Evolutionary conservation across 1,284 basidiomycete genomes (phyloP).

Genomic region (Ceratobasidium sp.): DNA sequence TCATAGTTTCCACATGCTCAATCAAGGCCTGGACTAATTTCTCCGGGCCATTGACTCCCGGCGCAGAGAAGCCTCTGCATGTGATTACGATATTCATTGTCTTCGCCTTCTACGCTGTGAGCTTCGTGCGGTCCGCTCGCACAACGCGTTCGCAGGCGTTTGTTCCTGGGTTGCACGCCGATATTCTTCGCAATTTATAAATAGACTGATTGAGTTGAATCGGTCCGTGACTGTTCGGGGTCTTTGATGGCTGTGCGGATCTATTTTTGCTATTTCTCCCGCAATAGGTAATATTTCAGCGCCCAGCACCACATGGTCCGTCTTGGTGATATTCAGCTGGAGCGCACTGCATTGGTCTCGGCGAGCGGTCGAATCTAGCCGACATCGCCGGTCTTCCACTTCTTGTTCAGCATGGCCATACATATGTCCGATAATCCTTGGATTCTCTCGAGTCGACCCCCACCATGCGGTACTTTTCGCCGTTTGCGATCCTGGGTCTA

Average conservation of each 20-base stretch:
- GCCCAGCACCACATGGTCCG: background rate
- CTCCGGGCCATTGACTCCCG: no score
- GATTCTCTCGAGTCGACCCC: background rate
- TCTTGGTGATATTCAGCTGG: background rate
- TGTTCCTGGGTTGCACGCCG: background rate
- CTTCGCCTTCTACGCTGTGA: no score
- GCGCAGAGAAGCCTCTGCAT: no score
- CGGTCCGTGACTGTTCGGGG: background rate
- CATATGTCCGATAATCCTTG: background rate
- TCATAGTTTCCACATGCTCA: no score
- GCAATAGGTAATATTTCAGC: background rate
- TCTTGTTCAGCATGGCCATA: background rate
- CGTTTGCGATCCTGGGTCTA: constrained; percentile 16
- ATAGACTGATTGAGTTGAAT: background rate
- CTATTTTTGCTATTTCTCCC: background rate
- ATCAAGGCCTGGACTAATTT: no score
- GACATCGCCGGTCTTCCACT: background rate
- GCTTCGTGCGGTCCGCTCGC: background rate
- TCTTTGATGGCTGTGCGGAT: background rate
- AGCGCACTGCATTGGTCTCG: background rate
- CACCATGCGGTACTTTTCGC: constrained; percentile 11
- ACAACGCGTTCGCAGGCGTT: no score
- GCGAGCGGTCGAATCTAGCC: background rate
- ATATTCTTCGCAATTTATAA: background rate
- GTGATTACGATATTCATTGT: no score